Conservation (phyloP, 805 yeast genomes). For the Maudiozyma turicensis region DNA sequence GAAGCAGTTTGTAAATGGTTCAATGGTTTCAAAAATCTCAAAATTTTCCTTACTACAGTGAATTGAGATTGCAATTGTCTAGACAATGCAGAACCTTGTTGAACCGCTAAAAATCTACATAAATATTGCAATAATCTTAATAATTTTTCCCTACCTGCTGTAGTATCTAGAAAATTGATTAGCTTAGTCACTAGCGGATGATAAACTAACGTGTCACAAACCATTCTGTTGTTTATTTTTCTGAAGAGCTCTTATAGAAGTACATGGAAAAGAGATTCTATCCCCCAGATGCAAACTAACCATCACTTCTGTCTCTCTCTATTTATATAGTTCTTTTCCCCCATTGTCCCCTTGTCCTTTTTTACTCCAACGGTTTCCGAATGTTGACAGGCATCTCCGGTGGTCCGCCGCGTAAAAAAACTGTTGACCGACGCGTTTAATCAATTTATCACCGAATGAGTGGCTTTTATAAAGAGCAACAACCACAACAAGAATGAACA, state of each 20-base stretch:
- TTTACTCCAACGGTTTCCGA: not conserved
- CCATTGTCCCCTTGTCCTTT: not conserved
- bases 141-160: constrained; percentile 68
- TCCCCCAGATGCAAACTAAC: not conserved
- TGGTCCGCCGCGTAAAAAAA: not conserved
- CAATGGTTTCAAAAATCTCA: constrained; percentile 77
- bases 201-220: constrained; percentile 48
- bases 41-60: constrained; percentile 66
- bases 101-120: constrained; percentile 60
- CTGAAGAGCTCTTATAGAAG: no score
- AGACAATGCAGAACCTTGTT: constrained; percentile 39
- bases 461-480: no score
- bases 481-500: no score
- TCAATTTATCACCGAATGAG: not conserved
- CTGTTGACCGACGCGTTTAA: not conserved
- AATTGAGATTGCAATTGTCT: constrained; percentile 52
- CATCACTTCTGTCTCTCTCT: not conserved
- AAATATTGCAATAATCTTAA: constrained; percentile 60
- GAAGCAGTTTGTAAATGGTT: constrained; percentile 62
- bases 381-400: no score
- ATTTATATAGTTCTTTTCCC: not conserved
- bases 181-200: constrained; percentile 53
- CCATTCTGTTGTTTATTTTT: constrained; percentile 33
- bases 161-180: constrained; percentile 51
- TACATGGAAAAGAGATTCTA: not conserved